Conservation (phyloP, 805 yeast species). For the Kuraishia piskuri region DNA sequence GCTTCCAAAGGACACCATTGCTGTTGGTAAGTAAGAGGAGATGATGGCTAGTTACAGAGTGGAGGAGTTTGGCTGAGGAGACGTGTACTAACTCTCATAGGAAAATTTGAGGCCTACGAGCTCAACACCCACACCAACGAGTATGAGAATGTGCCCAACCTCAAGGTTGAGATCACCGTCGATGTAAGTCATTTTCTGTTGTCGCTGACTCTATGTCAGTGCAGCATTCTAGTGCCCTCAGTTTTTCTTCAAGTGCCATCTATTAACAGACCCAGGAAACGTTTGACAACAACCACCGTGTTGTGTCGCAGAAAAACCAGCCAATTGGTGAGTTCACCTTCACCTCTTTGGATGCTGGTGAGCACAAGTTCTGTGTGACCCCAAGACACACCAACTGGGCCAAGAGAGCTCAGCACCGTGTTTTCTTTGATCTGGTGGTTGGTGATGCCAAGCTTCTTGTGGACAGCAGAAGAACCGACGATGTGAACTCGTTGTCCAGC, state of each 20-base stretch:
- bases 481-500: conserved; percentile 45
- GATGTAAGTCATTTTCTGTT: conserved; percentile 32
- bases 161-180: conserved; percentile 60
- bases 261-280: conserved; percentile 34
- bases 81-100: conserved; percentile 5
- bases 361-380: conserved; percentile 68
- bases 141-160: conserved; percentile 42
- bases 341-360: conserved; percentile 69
- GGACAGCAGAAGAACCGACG: conserved; percentile 59
- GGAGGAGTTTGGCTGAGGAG: too few relatives aligned
- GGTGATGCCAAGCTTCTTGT: conserved; percentile 56
- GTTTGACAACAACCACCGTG: conserved; percentile 70
- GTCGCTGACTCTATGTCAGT: background rate
- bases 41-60: background rate
- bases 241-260: background rate
- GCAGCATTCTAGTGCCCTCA: background rate
- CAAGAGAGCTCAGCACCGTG: conserved; percentile 43
- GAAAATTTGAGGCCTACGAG: conserved; percentile 60
- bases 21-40: conserved; percentile 44
- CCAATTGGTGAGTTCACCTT: conserved; percentile 65
- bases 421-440: conserved; percentile 60
- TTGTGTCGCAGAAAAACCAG: conserved; percentile 58
- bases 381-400: conserved; percentile 41
- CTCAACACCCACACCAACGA: conserved; percentile 35
- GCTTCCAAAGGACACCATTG: conserved; percentile 66